phyloP scores from a whole-genome alignment of 2,329 filamentous ascomycete species.

The Venturia pyrina region DNA sequence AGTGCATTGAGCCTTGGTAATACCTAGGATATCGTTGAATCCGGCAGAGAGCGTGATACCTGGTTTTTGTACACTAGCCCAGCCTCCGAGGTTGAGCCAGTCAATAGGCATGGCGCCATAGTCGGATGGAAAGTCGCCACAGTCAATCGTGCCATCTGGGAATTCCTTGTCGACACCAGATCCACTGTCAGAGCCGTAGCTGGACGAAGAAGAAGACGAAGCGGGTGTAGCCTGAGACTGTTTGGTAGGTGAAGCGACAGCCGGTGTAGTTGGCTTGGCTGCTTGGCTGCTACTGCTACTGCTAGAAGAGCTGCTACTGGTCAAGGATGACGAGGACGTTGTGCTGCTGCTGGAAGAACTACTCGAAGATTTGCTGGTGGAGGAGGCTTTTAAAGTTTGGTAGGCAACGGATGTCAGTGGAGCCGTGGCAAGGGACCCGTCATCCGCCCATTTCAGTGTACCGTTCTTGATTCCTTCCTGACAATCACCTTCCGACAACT shows the following conservation, averaged over 20 bases:
- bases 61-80: conserved; percentile 64
- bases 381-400: not conserved
- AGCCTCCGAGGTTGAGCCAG: conserved; percentile 64
- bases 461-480: conserved; percentile 62
- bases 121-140: conserved; percentile 62
- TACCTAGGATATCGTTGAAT: conserved; percentile 50
- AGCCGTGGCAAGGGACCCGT: conserved; percentile 30
- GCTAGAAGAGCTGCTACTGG: not conserved
- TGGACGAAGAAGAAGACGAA: not conserved
- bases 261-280: not conserved
- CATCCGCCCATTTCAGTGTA: conserved; percentile 52
- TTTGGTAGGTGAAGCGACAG: not conserved
- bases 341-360: not conserved
- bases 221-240: not conserved
- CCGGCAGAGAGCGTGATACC: conserved; percentile 22
- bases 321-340: not conserved
- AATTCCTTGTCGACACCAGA: conserved; percentile 41
- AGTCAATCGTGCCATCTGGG: conserved; percentile 63
- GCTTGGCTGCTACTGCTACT: not conserved
- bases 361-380: not conserved
- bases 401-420: not conserved
- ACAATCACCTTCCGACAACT: conserved; percentile 54
- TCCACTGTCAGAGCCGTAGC: not conserved
- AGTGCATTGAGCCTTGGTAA: conserved; percentile 48
- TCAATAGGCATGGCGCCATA: conserved; percentile 68